A percentile compares a stretch with the other conserved stretches of the same genome.
Evolutionary conservation across 2,329 filamentous ascomycete species (phyloP).

Genomic region (Coccinonectria pachysandricola): DNA sequence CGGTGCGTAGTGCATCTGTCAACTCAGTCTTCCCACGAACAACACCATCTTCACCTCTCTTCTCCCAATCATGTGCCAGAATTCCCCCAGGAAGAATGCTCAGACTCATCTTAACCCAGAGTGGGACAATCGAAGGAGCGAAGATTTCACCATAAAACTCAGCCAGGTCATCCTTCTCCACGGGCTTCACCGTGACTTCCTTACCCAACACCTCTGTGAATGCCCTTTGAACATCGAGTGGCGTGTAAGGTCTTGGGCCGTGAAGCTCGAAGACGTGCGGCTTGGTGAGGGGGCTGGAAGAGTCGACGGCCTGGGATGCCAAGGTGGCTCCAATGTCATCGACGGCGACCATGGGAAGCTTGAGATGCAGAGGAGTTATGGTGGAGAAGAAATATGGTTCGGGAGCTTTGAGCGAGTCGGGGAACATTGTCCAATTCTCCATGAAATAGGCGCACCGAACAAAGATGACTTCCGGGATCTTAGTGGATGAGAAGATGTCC

Average conservation of each 20-base stretch:
- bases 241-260: conserved; percentile 19
- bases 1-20: conserved; percentile 7
- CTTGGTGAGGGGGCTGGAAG: conserved; percentile 7
- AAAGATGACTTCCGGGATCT: conserved; percentile 19
- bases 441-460: conserved; percentile 27
- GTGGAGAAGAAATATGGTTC: conserved; percentile 24
- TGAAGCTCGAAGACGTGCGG: conserved; percentile 23
- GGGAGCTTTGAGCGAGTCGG: conserved; percentile 16
- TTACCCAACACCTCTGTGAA: conserved; percentile 18
- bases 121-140: conserved; percentile 11
- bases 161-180: conserved; percentile 16
- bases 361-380: conserved; percentile 22
- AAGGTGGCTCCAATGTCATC: conserved; percentile 16
- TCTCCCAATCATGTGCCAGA: conserved; percentile 8
- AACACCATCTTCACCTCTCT: conserved; percentile 7
- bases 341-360: conserved; percentile 23
- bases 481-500: conserved; percentile 6
- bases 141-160: conserved; percentile 14
- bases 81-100: conserved; percentile 19
- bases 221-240: conserved; percentile 19
- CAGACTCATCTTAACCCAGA: conserved; percentile 22
- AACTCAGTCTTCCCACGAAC: conserved; percentile 14
- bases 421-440: conserved; percentile 26
- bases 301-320: conserved; percentile 15
- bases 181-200: conserved; percentile 15